Evolutionary conservation across 768 basidiomycete genomes (phyloP).

Genomic region (Tylopilus plumbeoviolaceoides): DNA sequence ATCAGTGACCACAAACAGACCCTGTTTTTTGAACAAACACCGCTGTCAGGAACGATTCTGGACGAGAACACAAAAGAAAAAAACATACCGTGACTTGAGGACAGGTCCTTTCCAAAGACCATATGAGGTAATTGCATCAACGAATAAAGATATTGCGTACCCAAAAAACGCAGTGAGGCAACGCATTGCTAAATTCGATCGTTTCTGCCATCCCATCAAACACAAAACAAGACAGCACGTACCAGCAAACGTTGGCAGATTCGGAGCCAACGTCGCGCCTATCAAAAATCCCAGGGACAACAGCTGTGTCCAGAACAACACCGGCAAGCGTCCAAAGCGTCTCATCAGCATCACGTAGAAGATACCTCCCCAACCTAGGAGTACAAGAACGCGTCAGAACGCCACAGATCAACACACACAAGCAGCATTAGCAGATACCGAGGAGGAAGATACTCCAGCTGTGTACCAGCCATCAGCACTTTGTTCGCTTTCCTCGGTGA

Average conservation of each 20-base stretch:
- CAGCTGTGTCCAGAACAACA: constrained; percentile 34
- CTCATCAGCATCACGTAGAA: constrained; percentile 30
- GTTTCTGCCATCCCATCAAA: background rate
- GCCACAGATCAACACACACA: background rate
- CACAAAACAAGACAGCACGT: background rate
- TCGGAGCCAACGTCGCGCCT: constrained; percentile 49
- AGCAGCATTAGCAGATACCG: constrained; percentile 22
- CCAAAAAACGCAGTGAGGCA: constrained; percentile 32
- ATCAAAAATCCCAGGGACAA: constrained; percentile 44
- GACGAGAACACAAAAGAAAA: background rate
- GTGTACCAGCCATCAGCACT: constrained; percentile 1
- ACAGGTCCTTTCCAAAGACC: constrained; percentile 35
- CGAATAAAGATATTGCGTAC: constrained; percentile 8
- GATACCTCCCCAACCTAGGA: constrained; percentile 28
- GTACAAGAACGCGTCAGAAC: constrained; percentile 4
- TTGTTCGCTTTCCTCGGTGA: background rate
- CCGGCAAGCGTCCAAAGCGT: constrained; percentile 28
- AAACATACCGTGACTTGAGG: constrained; percentile 45
- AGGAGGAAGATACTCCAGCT: constrained; percentile 48
- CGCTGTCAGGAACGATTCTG: background rate
- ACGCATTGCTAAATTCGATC: constrained; percentile 24
- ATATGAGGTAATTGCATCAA: background rate
- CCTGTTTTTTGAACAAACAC: constrained; percentile 22
- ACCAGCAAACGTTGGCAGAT: constrained; percentile 46
- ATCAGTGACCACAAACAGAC: constrained; percentile 45